Evolutionary conservation across 768 basidiomycete genomes (phyloP), one percentile per base, ranked within the genome.

Genomic region (Serendipita sp.): DNA sequence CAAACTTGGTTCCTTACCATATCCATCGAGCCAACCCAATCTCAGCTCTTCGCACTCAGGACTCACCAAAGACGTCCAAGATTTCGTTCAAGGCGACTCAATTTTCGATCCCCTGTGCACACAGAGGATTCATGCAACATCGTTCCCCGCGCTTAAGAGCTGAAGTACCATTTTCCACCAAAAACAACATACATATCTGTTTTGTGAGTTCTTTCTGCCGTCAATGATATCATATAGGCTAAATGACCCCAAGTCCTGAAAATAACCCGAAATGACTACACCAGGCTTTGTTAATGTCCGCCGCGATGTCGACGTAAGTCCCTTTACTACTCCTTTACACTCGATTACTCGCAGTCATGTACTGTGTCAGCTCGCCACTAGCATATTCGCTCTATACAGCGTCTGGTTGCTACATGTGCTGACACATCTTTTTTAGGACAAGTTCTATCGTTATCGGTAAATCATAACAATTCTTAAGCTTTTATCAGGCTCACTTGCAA

Each of bases 361-460:
- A 33, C 1, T 6, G 31, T 44, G 33, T 8, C 34, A 18, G 29
- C 62, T 63, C 23, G 40, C 16, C 33, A 11, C n/a, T 13, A 44
- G 18, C 58, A 37, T 15, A 33, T 36, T 45, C 50, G 37, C 10
- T 13, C 31, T 36, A 23, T 62, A 2, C 11, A 27, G 36, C 43
- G 1, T 23, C n/a, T 18, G 44, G 2, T 46, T n/a, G 18, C 40
- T 33, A 62, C 50, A 31, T 10, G 11, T 37, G 36, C 55, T 60
- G 29, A 46, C 40, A 50, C 33, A 33, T 33, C 23, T 34, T 44
- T n/a, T 58, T 36, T 55, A 70, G 68, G 91, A 95, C 80, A 91
- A 91, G 75, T 94, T 93, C 74, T 94, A 94, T 74, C 91, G 91
- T 69, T 93, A 93, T 81, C 88, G 85, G 86, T 86, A 69, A 67